These are phyloP conservation scores for Dactylellina haptotyla DNA, from an alignment of 2,329 filamentous ascomycete genomes.

Conservation along the genomic window DNA sequence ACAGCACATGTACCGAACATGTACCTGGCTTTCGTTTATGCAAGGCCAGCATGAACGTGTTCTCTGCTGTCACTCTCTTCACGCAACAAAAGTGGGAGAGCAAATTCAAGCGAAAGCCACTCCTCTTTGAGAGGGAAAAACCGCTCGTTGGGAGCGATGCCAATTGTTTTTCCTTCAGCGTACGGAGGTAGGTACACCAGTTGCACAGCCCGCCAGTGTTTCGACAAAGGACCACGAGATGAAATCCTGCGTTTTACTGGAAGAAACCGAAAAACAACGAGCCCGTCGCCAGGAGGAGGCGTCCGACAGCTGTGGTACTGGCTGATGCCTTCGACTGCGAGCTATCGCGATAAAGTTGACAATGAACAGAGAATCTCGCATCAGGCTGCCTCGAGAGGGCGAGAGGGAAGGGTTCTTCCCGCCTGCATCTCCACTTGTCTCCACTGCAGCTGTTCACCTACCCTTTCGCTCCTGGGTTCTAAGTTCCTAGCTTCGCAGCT, in stretches of 20 bases:
- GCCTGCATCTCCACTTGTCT: conserved; percentile 11
- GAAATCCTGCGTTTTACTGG: conserved; percentile 32
- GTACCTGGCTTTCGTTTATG: conserved; percentile 51
- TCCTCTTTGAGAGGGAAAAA: conserved; percentile 16
- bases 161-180: conserved; percentile 5
- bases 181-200: conserved; percentile 20
- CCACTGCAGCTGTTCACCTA: too few relatives aligned
- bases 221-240: conserved; percentile 28
- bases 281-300: not conserved
- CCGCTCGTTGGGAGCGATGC: conserved; percentile 9
- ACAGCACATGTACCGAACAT: conserved; percentile 35
- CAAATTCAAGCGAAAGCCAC: conserved; percentile 15
- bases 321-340: too few relatives aligned
- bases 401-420: not conserved
- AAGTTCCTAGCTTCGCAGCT: too few relatives aligned
- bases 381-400: conserved; percentile 4
- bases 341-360: conserved; percentile 15
- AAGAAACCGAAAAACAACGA: not conserved
- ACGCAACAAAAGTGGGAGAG: not conserved
- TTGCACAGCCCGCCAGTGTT: conserved; percentile 34
- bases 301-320: conserved; percentile 12
- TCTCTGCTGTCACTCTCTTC: conserved; percentile 29
- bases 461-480: too few relatives aligned
- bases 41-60: conserved; percentile 48
- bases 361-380: conserved; percentile 24